phyloP scores from a whole-genome alignment of 106 monocot genomes.

The Dioscorea alata region DNA sequence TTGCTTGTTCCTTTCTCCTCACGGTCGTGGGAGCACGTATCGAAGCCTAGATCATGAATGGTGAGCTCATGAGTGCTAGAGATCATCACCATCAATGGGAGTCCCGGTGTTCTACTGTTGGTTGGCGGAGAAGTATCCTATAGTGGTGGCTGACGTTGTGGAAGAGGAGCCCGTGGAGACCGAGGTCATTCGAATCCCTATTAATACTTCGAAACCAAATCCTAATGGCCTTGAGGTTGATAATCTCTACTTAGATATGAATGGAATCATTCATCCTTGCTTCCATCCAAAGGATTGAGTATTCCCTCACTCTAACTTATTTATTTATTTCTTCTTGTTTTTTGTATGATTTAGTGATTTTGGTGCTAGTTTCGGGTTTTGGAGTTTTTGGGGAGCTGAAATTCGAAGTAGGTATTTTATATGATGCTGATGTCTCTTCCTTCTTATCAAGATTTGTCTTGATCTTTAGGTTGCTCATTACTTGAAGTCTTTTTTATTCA shows the following conservation, averaged over 20 bases:
- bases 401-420: no score
- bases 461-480: no score
- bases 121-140: constrained; percentile 98
- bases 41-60: no score
- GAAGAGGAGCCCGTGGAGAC: constrained; percentile 85
- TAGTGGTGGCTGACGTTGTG: constrained; percentile 89
- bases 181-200: constrained; percentile 61
- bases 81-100: constrained; percentile 35
- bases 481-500: no score
- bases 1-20: no score
- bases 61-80: no score
- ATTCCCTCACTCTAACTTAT: constrained; percentile 13
- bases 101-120: constrained; percentile 94
- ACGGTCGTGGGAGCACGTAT: no score
- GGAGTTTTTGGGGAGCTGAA: no score
- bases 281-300: constrained; percentile 95
- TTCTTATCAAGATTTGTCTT: no score
- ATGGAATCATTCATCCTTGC: constrained; percentile 93
- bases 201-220: constrained; percentile 85
- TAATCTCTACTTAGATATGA: constrained; percentile 93
- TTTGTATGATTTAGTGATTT: neutral
- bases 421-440: no score
- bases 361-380: no score
- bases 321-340: neutral
- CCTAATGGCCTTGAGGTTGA: constrained; percentile 84